Conservation (phyloP, 2,329 filamentous ascomycete genomes). For the Nemania serpens region DNA sequence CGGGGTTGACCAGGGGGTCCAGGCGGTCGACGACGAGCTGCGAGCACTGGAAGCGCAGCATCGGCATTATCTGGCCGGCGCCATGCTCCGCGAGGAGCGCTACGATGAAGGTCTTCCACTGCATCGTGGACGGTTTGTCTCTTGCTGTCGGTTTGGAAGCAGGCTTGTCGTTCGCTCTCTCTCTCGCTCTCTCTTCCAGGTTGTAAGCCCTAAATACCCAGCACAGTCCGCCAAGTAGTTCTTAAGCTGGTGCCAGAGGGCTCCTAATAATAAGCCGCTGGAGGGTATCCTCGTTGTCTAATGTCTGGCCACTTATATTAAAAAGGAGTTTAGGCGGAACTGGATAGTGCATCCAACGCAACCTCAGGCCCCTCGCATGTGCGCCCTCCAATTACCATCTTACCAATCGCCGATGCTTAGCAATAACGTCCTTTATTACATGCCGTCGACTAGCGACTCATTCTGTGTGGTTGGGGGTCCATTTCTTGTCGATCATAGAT, state of each 20-base stretch:
- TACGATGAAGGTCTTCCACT: constrained; percentile 21
- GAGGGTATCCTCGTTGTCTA: constrained; percentile 10
- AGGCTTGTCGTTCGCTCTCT: constrained; percentile 8
- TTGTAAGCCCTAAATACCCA: constrained; percentile 32
- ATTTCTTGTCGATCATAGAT: not conserved
- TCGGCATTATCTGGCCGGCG: constrained; percentile 42
- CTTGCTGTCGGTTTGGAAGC: constrained; percentile 16
- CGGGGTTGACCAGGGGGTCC: constrained; percentile 39
- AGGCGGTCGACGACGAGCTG: constrained; percentile 39
- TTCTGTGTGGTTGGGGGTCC: not conserved
- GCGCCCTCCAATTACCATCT: constrained; percentile 24
- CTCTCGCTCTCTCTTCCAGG: not conserved
- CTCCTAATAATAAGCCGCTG: constrained; percentile 28
- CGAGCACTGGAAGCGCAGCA: constrained; percentile 40
- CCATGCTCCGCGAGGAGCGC: constrained; percentile 28
- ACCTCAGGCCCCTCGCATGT: constrained; percentile 18
- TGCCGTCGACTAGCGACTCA: not conserved
- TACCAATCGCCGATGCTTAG: constrained; percentile 22
- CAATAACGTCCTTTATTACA: constrained; percentile 2
- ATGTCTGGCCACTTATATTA: constrained; percentile 28
- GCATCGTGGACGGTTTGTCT: constrained; percentile 26
- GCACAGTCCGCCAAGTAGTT: not conserved
- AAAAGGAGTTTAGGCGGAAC: constrained; percentile 30
- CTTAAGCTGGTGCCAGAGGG: not conserved
- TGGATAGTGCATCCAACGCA: constrained; percentile 7